phyloP scores from a whole-genome alignment of 2,329 filamentous ascomycete genomes.

The Penicillium palitans region DNA sequence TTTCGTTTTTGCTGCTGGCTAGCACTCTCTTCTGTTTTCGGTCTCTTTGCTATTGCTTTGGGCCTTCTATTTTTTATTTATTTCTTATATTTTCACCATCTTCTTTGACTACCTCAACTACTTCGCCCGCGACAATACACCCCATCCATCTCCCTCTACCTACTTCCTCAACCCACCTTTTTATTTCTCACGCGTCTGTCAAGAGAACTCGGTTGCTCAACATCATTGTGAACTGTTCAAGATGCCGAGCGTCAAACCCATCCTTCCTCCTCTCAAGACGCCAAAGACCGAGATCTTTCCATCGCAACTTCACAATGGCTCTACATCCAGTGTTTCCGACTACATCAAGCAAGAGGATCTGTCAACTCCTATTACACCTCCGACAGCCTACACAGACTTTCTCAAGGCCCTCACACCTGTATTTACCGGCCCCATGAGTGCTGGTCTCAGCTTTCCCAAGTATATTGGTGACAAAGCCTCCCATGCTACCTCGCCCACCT shows the following conservation, averaged over 20 bases:
- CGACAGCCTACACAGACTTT: constrained; percentile 87
- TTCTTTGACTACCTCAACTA: background rate
- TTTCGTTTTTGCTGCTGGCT: background rate
- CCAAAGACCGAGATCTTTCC: constrained; percentile 48
- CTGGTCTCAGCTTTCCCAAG: constrained; percentile 45
- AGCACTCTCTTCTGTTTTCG: background rate
- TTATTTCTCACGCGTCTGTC: background rate
- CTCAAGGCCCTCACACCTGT: constrained; percentile 75
- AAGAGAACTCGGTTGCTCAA: background rate
- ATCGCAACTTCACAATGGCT: constrained; percentile 62
- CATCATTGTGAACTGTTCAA: background rate
- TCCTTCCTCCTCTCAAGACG: constrained; percentile 46
- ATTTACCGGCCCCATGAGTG: constrained; percentile 67
- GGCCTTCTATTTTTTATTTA: background rate
- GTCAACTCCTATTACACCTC: constrained; percentile 87
- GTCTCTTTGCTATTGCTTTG: background rate
- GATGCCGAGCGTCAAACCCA: constrained; percentile 40
- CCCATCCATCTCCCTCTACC: background rate
- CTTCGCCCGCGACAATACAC: background rate
- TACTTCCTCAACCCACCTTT: background rate
- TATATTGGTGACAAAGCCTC: constrained; percentile 32
- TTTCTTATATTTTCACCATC: background rate
- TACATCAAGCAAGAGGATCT: constrained; percentile 70
- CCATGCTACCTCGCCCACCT: constrained; percentile 38
- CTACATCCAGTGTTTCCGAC: constrained; percentile 51